Base-by-base conservation (phyloP, 192 early-diverging fungal genomes). In the Chytriomyces sp. region DNA sequence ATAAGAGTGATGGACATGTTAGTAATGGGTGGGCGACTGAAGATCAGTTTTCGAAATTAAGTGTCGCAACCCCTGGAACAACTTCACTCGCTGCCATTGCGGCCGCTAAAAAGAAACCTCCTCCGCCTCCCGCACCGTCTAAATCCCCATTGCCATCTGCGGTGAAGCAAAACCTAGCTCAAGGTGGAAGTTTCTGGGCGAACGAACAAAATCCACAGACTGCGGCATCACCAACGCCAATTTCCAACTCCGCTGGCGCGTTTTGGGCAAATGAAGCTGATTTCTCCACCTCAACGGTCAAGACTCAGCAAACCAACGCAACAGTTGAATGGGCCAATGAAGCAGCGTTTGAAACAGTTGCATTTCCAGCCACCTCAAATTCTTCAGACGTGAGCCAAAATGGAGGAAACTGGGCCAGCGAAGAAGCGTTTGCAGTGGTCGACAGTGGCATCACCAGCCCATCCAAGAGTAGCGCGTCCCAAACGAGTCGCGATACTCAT, bases 271-370 rank as follows among this genome's bases (percentile, higher is more conserved):
- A 8, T 62, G 43, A 73, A 11, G 57, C 23, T 57, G 69, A 8
- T 26, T 50, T 50, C 3, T 2, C 47, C 2, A 6, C 47, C 10
- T 7, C 24, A 4, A 44, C 53, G 1, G 28, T 13, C 20, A 57
- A 18, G 1, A 18, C 9, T 16, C 48, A 13, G 9, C 10, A 46
- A 10, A 67, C 24, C 9, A 7, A 20, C 5, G 23, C 0, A n/a
- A 45, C 50, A n/a, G 60, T 43, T 28, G 71, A 60, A n/a, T 73
- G 71, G 71, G 71, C 71, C 0, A 73, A 35, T 2, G 71, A 73
- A 44, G 71, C 44, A 8, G 18, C 71, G 1, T 73, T 73, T 61
- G 71, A 61, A 45, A 73, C n/a, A n/a, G n/a, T n/a, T 28, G 45
- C 57, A 7, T 73, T 73, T 57, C 53, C 53, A 18, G 53, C 57